phyloP scores from a whole-genome alignment of 805 yeast genomes.

The Saccharomycopsis fibuligera region DNA sequence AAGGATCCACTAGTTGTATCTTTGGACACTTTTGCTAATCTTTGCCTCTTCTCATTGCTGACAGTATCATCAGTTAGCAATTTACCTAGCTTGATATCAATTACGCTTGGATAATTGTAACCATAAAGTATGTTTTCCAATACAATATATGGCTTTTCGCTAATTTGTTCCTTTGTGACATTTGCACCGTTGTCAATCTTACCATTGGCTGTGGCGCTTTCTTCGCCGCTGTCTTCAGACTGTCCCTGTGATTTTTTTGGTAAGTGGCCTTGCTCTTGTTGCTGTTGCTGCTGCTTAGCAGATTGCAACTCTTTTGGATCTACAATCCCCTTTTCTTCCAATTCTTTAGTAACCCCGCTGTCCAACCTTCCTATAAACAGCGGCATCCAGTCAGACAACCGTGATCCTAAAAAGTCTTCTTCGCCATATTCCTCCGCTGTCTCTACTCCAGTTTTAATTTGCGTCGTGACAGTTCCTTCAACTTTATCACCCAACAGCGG shows the following conservation, averaged over 20 bases:
- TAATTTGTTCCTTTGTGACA: neutral
- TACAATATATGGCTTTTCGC: slow-evolving; percentile 43
- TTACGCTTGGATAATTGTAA: slow-evolving; percentile 56
- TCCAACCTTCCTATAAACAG: slow-evolving; percentile 52
- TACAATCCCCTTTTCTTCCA: slow-evolving; percentile 22
- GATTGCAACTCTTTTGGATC: slow-evolving; percentile 22
- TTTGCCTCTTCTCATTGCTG: slow-evolving; percentile 47
- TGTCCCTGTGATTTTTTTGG: too few species aligned
- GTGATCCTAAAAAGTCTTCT: slow-evolving; percentile 27
- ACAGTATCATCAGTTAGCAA: slow-evolving; percentile 47
- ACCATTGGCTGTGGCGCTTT: neutral
- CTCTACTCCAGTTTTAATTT: too few species aligned
- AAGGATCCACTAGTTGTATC: slow-evolving; percentile 77
- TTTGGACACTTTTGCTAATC: slow-evolving; percentile 59
- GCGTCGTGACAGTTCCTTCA: too few species aligned
- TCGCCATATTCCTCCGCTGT: too few species aligned
- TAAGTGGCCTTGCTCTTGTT: slow-evolving; percentile 16
- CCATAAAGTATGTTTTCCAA: slow-evolving; percentile 65
- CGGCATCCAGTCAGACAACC: slow-evolving; percentile 55
- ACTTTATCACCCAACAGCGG: slow-evolving; percentile 22
- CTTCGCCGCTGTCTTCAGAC: neutral
- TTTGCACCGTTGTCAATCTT: neutral
- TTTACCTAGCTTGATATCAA: slow-evolving; percentile 82
- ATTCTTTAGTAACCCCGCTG: slow-evolving; percentile 35
- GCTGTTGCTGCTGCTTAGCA: slow-evolving; percentile 20